Evolutionary conservation across 176 grass and related monocot genomes (phyloP), one percentile per base, ranked within the genome.

Genomic region (Phoenix dactylifera): DNA sequence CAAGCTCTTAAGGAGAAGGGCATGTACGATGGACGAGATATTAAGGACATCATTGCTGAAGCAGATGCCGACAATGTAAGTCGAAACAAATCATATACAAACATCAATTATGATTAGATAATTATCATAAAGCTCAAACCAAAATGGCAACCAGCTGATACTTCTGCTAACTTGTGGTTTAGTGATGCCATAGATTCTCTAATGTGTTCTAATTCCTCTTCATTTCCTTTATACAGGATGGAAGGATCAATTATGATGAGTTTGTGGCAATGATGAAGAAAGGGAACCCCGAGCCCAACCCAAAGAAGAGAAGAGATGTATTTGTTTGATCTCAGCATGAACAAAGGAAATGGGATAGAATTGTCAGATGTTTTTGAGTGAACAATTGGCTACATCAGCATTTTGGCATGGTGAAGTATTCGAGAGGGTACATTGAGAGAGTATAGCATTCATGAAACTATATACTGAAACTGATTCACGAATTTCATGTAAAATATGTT

Each of bases 1-100:
- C 63, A 65, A 52, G 63, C 63, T 50, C 63, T 65, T 5, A 52
- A 65, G 51, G 63, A 65, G 63, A 65, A 65, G 49, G 63, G 63
- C 48, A 65, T 65, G 63, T 65, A 18, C 4, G 48, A 65, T 26
- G 63, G 63, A 10, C 4, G 51, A 15, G 63, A 65, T 52, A 65
- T 65, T 2, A 65, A 12, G 19, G 63, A 65, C 22, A 52, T 52
- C 22, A 65, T 65, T 26, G 17, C 63, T 22, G 63, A 65, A 65
- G 63, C 48, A 4, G 63, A 65, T 65, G 22, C 48, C 7, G 63
- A 65, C 22, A 65, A 65, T 18, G 63, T 65, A 52, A 65, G 49
- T 51, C 0, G 26, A 28, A 28, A 28, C 26, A 28, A 51, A 24
- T 20, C 6, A 63, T 49, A 35, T 7, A 0, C 3, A 39, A 62